Percentiles rank a stretch among this genome's conserved stretches.
phyloP scores from a whole-genome alignment of 208 protist genomes.

The Wallacemonas rigidus region DNA sequence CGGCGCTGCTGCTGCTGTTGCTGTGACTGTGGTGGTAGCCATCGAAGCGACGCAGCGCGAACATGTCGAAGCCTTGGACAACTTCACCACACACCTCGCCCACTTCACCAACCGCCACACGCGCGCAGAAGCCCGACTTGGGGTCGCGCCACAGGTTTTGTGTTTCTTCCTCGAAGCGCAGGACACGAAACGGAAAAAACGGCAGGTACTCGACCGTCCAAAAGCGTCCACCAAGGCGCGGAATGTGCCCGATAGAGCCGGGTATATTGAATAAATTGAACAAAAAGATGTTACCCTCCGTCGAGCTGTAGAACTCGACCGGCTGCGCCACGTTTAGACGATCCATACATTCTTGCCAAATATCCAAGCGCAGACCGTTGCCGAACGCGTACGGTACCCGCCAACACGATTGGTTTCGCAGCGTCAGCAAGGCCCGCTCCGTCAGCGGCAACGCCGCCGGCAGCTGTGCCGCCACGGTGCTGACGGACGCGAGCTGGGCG shows the following conservation, averaged over 20 bases:
- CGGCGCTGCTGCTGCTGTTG: background rate
- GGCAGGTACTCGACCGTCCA: conserved; percentile 40
- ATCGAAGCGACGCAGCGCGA: conserved; percentile 65
- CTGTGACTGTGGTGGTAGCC: conserved; percentile 57
- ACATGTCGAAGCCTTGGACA: conserved; percentile 60
- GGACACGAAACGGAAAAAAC: conserved; percentile 51
- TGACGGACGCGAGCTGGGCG: background rate
- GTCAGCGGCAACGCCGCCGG: conserved; percentile 19
- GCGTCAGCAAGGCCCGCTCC: conserved; percentile 10
- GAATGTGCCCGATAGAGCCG: conserved; percentile 64
- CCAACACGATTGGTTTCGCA: conserved; percentile 24
- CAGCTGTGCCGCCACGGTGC: conserved; percentile 9
- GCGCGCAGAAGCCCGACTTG: conserved; percentile 31
- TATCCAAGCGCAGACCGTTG: conserved; percentile 88
- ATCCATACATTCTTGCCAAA: conserved; percentile 71
- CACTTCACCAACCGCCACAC: conserved; percentile 38
- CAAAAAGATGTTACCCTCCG: conserved; percentile 78
- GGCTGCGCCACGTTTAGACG: conserved; percentile 55
- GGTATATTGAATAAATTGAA: conserved; percentile 59
- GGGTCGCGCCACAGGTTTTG: conserved; percentile 57
- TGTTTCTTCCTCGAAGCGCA: conserved; percentile 45
- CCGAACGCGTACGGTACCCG: conserved; percentile 83
- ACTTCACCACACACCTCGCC: conserved; percentile 59
- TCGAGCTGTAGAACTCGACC: conserved; percentile 89
- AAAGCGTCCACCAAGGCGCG: conserved; percentile 28